Base-by-base conservation (phyloP, 2,329 filamentous ascomycete genomes). In the Aureobasidium sp. region DNA sequence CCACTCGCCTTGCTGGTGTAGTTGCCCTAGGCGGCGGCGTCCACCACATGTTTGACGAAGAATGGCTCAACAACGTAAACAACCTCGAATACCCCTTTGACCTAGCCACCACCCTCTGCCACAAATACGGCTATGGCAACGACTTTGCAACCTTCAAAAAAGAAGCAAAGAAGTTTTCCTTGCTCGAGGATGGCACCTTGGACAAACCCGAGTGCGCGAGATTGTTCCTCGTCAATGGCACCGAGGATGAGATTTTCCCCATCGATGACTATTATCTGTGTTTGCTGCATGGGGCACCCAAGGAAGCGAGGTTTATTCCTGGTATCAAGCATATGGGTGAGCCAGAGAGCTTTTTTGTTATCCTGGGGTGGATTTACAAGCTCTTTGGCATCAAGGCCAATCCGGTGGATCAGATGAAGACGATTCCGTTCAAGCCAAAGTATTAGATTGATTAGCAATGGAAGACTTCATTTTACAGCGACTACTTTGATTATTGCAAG, bases 81-180 rank as follows among this genome's bases (percentile, higher is more conserved):
- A 74, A 80, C 57, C 73, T 84, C 34, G 83, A 85, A 68, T 86
- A 85, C 68, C 82, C 83, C 0, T 85, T 85, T 66, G 82, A 84
- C 61, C 75, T 82, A 5, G 79, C 78, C 5, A 74, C 77, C 62
- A 81, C 80, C 0, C 68, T 83, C 39, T 77, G 78, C 6, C 76
- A 79, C 66, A 82, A 82, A 64, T 83, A 72, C 65, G 76, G 76
- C 27, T 77, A 77, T 61, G 72, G 71, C 36, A 66, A 70, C 15
- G 74, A 76, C 60, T 65, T 77, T 20, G 73, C 75, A 61, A 69
- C 66, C 2, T 83, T 83, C 72, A 82, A 81, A 66, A 66, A 71
- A 17, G 79, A 82, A 61, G 79, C 76, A 0, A 71, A 64, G 62
- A 81, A 79, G 68, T 85, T 82, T 69, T 84, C 81, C 14, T 71